These are phyloP conservation scores for Clavulina sp. DNA, from an alignment of 768 basidiomycete genomes.

Conservation along the genomic window DNA sequence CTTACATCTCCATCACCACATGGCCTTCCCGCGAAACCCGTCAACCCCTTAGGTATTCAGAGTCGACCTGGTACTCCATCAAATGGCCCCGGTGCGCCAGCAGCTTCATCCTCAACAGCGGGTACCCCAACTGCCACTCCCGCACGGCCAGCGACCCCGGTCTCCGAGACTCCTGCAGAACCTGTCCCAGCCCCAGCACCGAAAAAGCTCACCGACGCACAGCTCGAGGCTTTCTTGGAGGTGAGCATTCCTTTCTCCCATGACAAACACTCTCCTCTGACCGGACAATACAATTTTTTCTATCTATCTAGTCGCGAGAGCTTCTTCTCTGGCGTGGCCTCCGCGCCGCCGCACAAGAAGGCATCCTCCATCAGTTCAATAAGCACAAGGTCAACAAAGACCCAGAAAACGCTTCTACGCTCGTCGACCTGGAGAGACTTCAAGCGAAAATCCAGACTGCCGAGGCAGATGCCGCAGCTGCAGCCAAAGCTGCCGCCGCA, in stretches of 20 bases:
- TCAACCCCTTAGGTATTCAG: background rate
- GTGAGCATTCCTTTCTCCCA: background rate
- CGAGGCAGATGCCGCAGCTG: background rate
- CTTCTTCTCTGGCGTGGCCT: slow-evolving; percentile 6
- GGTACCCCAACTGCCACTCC: background rate
- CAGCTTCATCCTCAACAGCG: background rate
- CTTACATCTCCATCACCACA: background rate
- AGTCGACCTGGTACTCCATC: background rate
- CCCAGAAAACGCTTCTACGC: background rate
- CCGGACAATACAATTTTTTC: background rate
- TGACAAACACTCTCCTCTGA: background rate
- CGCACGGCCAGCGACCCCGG: background rate
- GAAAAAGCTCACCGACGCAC: background rate
- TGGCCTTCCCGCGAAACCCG: background rate
- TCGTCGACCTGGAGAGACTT: background rate
- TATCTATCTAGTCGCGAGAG: background rate
- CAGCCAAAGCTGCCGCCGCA: background rate
- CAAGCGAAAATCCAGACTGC: background rate
- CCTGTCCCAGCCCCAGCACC: background rate
- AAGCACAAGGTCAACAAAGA: slow-evolving; percentile 3
- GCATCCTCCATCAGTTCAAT: slow-evolving; percentile 9
- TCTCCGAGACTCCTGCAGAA: background rate
- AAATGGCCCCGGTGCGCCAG: background rate
- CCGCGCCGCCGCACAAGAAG: slow-evolving; percentile 7
- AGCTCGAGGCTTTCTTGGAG: background rate